A percentile compares a stretch with the other conserved stretches of the same genome.
These are phyloP conservation scores for Podospora pseudopauciseta DNA, from an alignment of 495 filamentous ascomycete genomes.

Conservation along the genomic window DNA sequence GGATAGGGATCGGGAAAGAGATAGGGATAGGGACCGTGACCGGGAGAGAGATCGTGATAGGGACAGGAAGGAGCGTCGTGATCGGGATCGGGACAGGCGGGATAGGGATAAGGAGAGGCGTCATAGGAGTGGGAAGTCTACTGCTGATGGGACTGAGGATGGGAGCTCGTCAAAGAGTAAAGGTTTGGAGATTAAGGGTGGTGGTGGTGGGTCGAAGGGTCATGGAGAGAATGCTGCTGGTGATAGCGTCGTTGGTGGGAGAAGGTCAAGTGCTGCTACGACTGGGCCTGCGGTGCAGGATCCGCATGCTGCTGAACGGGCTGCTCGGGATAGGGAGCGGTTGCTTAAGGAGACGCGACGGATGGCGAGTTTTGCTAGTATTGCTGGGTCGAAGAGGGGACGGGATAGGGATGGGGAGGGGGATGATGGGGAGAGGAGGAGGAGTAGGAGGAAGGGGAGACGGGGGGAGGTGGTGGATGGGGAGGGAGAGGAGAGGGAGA, in stretches of 20 bases:
- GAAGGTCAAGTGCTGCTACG: conserved; percentile 20
- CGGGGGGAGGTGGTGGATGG: conserved; percentile 42
- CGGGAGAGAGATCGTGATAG: conserved; percentile 43
- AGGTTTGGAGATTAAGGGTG: conserved; percentile 39
- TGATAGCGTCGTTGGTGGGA: not conserved
- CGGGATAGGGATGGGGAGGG: conserved; percentile 15
- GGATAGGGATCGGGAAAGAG: conserved; percentile 45
- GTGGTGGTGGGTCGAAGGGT: conserved; percentile 2
- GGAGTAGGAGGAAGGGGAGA: conserved; percentile 38
- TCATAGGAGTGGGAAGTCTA: conserved; percentile 50
- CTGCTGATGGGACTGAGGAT: conserved; percentile 5
- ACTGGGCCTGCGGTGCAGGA: conserved; percentile 48
- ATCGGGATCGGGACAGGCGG: conserved; percentile 41
- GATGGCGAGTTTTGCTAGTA: conserved; percentile 54
- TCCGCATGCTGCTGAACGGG: conserved; percentile 71
- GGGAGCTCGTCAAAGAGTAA: conserved; percentile 15
- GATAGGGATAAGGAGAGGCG: conserved; percentile 40
- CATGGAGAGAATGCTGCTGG: not conserved
- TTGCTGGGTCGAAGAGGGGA: conserved; percentile 23
- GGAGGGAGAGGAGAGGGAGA: conserved; percentile 42
- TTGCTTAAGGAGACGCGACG: conserved; percentile 74
- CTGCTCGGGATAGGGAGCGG: conserved; percentile 70
- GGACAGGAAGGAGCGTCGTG: conserved; percentile 32
- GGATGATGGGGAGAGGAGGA: conserved; percentile 35
- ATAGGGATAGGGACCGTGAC: conserved; percentile 45